Evolutionary conservation across 2,329 filamentous ascomycete species (phyloP), one percentile per base, ranked within the genome.

Genomic region (Mycosphaerella sp.): DNA sequence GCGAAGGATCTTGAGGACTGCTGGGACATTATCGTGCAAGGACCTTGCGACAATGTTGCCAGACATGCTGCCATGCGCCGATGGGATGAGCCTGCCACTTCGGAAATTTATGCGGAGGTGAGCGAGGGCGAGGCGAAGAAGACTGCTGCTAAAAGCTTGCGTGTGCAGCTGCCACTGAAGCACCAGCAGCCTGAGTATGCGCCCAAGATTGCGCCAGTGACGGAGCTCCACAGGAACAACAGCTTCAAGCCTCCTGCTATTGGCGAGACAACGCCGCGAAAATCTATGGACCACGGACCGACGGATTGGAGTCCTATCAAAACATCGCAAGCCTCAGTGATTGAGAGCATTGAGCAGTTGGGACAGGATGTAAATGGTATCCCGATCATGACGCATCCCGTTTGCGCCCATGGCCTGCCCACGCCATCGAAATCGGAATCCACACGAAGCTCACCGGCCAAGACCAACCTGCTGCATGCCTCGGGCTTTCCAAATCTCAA

Each of bases 1-100:
- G 85, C 87, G 16, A 84, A 81, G 58, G 89, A 96, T 52, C 84
- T 97, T 57, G 90, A 91, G 65, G 86, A 94, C 57, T 89, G 88
- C 64, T 98, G 90, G 86, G 93, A 98, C 69, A 72, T 96, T 54
- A 82, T 97, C 14, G 86, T 98, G 32, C 83, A 82, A 58, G 90
- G 89, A 16, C 86, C 86, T 62, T 93, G 88, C 65, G 93, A 98
- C 66, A 84, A 89, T 57, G 85, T 98, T 35, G 93, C 93, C 16
- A 78, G 78, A 43, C 74, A 89, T 35, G 86, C 83, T 13, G 80
- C 80, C 17, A 70, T 84, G 68, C 75, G 75, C 47, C 73, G 71
- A 53, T 83, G 80, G 79, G 71, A 82, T 57, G 78, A 82, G 51
- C 59, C 62, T 18, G 52, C 49, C 2, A 49, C 56, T 59, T 66